Base-by-base conservation (phyloP, 2,329 filamentous ascomycete species). In the Ceratocystis diversiconidia region DNA sequence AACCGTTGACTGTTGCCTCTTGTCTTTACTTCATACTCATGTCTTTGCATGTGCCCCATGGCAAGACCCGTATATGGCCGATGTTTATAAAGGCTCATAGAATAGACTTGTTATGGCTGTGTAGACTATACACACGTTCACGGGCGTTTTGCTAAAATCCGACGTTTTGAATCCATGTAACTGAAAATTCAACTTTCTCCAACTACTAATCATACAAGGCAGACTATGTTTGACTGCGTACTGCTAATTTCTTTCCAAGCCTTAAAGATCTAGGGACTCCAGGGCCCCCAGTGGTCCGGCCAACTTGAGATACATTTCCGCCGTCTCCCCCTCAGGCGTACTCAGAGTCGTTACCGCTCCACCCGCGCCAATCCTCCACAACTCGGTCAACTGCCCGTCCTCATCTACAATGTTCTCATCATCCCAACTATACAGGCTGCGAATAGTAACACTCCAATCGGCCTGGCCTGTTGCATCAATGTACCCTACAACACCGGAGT, bases 361-460 rank as follows among this genome's bases (percentile, higher is more conserved):
- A 0, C 92, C 94, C 5, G 92, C 92, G 4, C 92, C 92, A 46
- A 96, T 84, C 50, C 83, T 83, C 92, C 92, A 97, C 0, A 81
- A 77, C 71, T 89, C 86, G n/a, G 62, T 63, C 12, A 55, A 62
- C 70, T 71, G 72, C 1, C 69, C 71, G 6, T 73, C 72, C 3
- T 71, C 72, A 0, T 69, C 71, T 7, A 70, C 69, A 2, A 69
- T 71, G 19, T 66, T 71, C 72, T 88, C 85, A 66, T 85, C 82
- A 68, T 87, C 84, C 82, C 85, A 89, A 50, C 80, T 79, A 70
- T 92, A 91, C 71, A 92, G 82, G 61, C 87, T 92, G 28, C 92
- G 82, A 68, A 97, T 97, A 1, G 91, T 86, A 19, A 97, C 94
- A 69, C 88, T 94, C 80, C 92, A 96, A 74, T 95, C 92, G 0